phyloP scores from a whole-genome alignment of 371 early-diverging fungal genomes.

The Blakeslea trispora region DNA sequence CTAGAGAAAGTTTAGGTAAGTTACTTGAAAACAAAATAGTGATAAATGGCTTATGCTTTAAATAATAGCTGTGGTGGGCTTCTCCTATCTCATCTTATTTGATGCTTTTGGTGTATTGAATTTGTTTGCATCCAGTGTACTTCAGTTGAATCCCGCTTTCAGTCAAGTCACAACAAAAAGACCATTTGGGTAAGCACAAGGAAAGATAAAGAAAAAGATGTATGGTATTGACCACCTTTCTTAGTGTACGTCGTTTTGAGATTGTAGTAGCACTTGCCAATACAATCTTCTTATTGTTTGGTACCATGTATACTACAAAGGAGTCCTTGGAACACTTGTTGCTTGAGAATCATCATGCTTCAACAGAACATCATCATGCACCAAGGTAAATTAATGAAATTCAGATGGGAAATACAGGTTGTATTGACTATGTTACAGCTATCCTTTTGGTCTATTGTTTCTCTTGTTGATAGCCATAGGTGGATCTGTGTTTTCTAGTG shows the following conservation, averaged over 20 bases:
- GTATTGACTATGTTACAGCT: no score
- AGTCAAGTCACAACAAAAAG: constrained; percentile 41
- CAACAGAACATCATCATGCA: constrained; percentile 24
- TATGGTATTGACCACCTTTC: background rate
- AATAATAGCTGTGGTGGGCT: constrained; percentile 43
- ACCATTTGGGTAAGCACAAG: constrained; percentile 51
- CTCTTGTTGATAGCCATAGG: constrained; percentile 23
- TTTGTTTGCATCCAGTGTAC: constrained; percentile 49
- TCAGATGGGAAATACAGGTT: no score
- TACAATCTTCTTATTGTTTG: constrained; percentile 54
- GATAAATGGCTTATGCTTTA: no score
- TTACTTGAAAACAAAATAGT: background rate
- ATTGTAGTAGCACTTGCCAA: constrained; percentile 51
- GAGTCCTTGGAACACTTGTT: constrained; percentile 58
- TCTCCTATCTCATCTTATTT: constrained; percentile 49
- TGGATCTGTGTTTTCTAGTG: constrained; percentile 37
- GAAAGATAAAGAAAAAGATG: no score
- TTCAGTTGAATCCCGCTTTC: constrained; percentile 42
- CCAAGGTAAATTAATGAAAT: constrained; percentile 9
- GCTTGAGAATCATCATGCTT: constrained; percentile 38
- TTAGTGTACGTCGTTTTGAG: constrained; percentile 52
- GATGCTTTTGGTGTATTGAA: constrained; percentile 55
- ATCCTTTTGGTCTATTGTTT: constrained; percentile 15
- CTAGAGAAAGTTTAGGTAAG: constrained; percentile 53
- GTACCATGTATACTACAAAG: constrained; percentile 58